Base-by-base conservation (phyloP, 352 stramenopile species). In the Peronosclerospora sorghi region DNA sequence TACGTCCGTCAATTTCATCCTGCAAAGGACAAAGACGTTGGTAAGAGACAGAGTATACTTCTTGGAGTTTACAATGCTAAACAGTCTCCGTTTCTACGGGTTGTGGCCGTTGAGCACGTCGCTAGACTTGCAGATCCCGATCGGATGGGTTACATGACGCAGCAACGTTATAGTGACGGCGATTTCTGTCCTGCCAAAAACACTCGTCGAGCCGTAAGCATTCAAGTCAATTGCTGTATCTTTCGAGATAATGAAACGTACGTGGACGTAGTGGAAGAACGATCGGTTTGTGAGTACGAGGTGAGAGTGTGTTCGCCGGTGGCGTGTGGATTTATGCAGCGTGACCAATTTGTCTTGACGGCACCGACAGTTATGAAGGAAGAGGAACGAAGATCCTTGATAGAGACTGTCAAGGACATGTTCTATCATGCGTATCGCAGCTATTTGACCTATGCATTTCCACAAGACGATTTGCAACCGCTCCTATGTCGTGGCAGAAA, bases 341-440 rank as follows among this genome's bases (percentile, higher is more conserved):
- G 63, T 13, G 73, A 89, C 39, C 65, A 82, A 56, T 85, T 84
- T 56, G 68, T 75, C 12, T 57, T 83, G 19, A 68, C 56, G 2
- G 62, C 67, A 29, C 56, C 68, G 26, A 62, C 57, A 12, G 56
- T 37, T 21, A 72, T 86, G 55, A 58, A 62, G 20, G 65, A 82
- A 17, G 65, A 82, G 5, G 75, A 88, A 45, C 67, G 62, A 1
- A 45, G 56, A 19, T 64, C 66, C 19, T 58, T 89, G 21, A 58
- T 59, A 1, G 48, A 60, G 27, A 92, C 71, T 3, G 80, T 92
- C 53, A 73, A 73, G 18, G 77, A 84, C 28, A 94, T 95, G 82
- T 94, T 95, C 39, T 91, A 92, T 44, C 84, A 95, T 48, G 84
- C 76, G 20, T 94, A 94, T 54, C 53, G 83, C 39, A 77, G 73